Base-by-base conservation (phyloP, 225 moss, liverwort and hornwort genomes). In the Thuidium tamariscinum region DNA sequence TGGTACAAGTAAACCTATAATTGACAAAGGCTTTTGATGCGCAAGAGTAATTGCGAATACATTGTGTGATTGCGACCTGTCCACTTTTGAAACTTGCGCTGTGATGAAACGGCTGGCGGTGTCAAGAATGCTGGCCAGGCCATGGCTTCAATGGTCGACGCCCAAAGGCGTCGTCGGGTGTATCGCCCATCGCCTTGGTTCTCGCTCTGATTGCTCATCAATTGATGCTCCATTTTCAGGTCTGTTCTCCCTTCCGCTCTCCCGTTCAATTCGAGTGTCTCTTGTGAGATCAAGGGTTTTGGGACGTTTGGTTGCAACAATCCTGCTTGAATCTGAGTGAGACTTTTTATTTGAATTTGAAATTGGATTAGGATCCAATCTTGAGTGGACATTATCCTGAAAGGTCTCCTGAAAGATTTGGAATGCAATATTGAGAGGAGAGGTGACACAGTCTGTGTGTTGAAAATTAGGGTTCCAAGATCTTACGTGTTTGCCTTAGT, bases 101-200 rank as follows among this genome's bases (percentile, higher is more conserved):
- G 74, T 70, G 83, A 90, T 87, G 91, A 90, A 81, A 66, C 85
- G 77, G 51, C 87, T 62, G 80, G 59, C 82, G 52, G 82, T 87
- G 42, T 89, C 86, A 29, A 86, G 65, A 65, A n/a, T 88, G 83
- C 59, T 85, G 79, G 57, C 80, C 68, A 83, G 83, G 87, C 82
- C 88, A 80, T 91, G 93, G 93, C 85, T 80, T 52, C 87, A 80
- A 76, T 79, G 85, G 68, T 82, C 85, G 77, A 51, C n/a, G 60
- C n/a, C 60, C 62, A 39, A 37, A 29, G 60, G 77, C 80, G n/a
- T 81, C 81, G 37, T 84, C 37, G 75, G 51, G 32, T 80, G 84
- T 63, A n/a, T 63, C 46, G 48, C 71, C 29, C 54, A 67, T 59
- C 70, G 64, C 41, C 63, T 80, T 64, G 86, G 52, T 26, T 82